These are phyloP conservation scores for Biancaea sappan DNA, from an alignment of 306 rosid genomes.

Conservation along the genomic window DNA sequence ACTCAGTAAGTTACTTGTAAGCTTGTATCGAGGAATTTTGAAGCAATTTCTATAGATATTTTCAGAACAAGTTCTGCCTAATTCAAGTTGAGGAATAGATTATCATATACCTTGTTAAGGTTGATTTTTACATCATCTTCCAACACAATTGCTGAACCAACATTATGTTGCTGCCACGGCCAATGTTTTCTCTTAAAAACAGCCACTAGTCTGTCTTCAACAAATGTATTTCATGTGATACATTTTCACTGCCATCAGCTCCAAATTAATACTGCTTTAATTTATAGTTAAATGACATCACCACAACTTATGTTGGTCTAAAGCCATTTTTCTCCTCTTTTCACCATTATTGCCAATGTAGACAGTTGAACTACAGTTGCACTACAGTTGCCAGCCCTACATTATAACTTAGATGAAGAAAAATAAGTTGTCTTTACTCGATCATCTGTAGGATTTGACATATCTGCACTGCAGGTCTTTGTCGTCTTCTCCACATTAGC, in stretches of 20 bases:
- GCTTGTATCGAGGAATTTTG: slow-evolving; percentile 19
- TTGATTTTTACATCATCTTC: background rate
- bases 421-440: background rate
- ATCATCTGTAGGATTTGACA: slow-evolving; percentile 24
- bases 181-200: background rate
- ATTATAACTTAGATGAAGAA: background rate
- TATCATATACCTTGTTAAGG: background rate
- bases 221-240: background rate
- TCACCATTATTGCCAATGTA: background rate
- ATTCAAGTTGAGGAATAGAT: background rate
- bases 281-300: background rate
- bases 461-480: slow-evolving; percentile 69
- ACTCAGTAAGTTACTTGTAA: slow-evolving; percentile 57
- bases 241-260: background rate
- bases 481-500: slow-evolving; percentile 61
- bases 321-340: background rate
- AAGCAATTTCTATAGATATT: slow-evolving; percentile 1
- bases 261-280: background rate
- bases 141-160: slow-evolving; percentile 4
- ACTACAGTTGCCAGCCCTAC: background rate
- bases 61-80: slow-evolving; percentile 11
- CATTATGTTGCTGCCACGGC: background rate
- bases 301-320: background rate
- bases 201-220: slow-evolving; percentile 18
- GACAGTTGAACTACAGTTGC: background rate